Evolutionary conservation across 352 stramenopile species (phyloP).

Genomic region (Phytophthora agathidicida): DNA sequence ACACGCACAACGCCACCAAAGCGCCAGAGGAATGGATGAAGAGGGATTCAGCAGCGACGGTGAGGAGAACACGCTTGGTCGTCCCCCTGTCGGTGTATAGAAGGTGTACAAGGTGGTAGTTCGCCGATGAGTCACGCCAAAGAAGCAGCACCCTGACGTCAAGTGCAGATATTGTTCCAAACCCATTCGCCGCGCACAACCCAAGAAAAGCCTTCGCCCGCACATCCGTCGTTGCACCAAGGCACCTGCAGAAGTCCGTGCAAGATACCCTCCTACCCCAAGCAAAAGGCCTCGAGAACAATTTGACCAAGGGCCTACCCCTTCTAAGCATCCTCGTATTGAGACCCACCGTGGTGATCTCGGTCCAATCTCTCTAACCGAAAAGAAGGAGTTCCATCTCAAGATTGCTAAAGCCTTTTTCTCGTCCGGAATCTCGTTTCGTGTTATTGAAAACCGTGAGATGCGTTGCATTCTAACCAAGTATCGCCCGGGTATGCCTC

Average conservation of each 20-base stretch:
- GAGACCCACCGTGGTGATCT: too few species aligned
- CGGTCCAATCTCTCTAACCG: neutral
- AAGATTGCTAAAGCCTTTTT: neutral
- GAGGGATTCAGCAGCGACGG: too few species aligned
- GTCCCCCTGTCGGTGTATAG: too few species aligned
- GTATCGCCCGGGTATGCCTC: neutral
- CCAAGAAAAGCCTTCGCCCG: neutral
- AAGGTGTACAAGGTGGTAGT: too few species aligned
- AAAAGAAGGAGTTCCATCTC: neutral
- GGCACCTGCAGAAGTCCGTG: neutral
- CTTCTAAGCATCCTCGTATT: neutral
- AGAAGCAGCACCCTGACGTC: neutral
- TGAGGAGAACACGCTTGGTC: too few species aligned
- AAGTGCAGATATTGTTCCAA: neutral
- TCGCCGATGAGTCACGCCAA: too few species aligned
- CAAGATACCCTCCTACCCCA: neutral
- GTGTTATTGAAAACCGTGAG: neutral
- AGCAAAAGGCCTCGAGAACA: neutral
- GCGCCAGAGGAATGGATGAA: too few species aligned
- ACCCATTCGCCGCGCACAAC: neutral
- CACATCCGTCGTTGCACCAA: constrained; percentile 1
- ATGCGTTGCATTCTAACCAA: neutral
- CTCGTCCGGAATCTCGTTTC: constrained; percentile 1
- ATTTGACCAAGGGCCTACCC: neutral
- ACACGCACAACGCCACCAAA: too few species aligned